Evolutionary conservation across 306 rosid genomes (phyloP), one percentile per base, ranked within the genome.

Genomic region (Cucumis cinereus): DNA sequence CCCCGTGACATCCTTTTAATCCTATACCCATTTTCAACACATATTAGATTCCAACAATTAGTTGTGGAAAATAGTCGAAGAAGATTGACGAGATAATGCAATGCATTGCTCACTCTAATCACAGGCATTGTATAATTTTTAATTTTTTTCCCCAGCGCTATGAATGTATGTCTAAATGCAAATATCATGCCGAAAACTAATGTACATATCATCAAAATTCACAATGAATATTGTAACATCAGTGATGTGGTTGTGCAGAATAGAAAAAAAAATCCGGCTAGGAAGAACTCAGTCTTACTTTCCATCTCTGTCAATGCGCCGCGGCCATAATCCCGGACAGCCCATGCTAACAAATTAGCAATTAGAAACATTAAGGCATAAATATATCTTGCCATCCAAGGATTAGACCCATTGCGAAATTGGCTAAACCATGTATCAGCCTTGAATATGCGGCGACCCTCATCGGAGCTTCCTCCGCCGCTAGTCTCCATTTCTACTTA

Each of bases 311-410:
- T 84, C 72, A 92, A 78, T 64, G 91, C 84, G 47, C 64, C 73
- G 7, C 68, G 78, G 36, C 91, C 90, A 64, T 89, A 90, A 81
- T 95, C 99, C 81, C 98, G 91, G 10, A 90, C 91, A 54, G 93
- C 95, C 99, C 99, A 95, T 10, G 99, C 98, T 47, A 92, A 79
- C 23, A 95, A 79, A 82, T 85, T 95, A 8, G 96, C 88, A 3
- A 81, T 54, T 41, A 95, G 76, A 79, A 95, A 95, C 77, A 95
- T 83, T n/a, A 95, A 75, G 12, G 82, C 98, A 73, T 95, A 95
- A 8, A 69, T 95, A 83, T 92, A 95, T 90, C 99, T 92, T 45
- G 99, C 99, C 91, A 95, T 88, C 96, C 89, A 88, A 13, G 97
- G 98, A 90, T 95, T 95, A 3, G 92, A 90, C 35, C 82, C 91